phyloP scores from a whole-genome alignment of 2,329 filamentous ascomycete species.

The Drechslera avenae region DNA sequence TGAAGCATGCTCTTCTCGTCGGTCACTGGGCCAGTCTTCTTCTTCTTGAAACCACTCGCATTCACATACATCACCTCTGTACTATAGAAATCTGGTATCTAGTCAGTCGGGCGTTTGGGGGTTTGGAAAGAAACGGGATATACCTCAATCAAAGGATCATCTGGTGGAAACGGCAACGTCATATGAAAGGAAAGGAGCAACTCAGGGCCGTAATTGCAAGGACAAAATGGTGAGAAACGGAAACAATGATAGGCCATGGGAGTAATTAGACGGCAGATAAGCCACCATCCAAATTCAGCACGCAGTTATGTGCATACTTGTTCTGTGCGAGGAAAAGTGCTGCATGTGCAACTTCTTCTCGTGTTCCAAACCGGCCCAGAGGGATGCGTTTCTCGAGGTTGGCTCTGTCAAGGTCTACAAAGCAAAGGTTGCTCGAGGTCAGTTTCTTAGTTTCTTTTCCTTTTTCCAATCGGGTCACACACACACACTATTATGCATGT shows the following conservation, averaged over 20 bases:
- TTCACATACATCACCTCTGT: conserved; percentile 15
- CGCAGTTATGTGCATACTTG: conserved; percentile 83
- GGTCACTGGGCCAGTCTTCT: not conserved
- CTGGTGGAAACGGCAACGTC: not conserved
- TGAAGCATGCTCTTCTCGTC: not conserved
- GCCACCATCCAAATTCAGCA: conserved; percentile 85
- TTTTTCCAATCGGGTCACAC: too few species aligned
- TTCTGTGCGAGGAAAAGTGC: conserved; percentile 78
- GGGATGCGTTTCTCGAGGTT: conserved; percentile 63
- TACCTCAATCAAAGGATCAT: conserved; percentile 16
- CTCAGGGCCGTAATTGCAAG: conserved; percentile 1
- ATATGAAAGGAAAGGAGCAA: conserved; percentile 1
- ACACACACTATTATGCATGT: too few species aligned
- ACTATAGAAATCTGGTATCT: conserved; percentile 16
- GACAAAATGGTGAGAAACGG: conserved; percentile 2
- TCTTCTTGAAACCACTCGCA: not conserved
- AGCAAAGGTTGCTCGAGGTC: conserved; percentile 32
- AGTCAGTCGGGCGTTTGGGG: conserved; percentile 15
- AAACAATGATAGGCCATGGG: not conserved
- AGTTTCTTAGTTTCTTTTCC: not conserved
- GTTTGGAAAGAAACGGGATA: conserved; percentile 13
- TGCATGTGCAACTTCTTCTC: conserved; percentile 79
- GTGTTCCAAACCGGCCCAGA: conserved; percentile 66
- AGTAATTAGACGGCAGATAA: conserved; percentile 64
- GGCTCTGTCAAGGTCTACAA: conserved; percentile 44